Base-by-base conservation (phyloP, 805 yeast species). In the Barnettozyma vustinii region DNA sequence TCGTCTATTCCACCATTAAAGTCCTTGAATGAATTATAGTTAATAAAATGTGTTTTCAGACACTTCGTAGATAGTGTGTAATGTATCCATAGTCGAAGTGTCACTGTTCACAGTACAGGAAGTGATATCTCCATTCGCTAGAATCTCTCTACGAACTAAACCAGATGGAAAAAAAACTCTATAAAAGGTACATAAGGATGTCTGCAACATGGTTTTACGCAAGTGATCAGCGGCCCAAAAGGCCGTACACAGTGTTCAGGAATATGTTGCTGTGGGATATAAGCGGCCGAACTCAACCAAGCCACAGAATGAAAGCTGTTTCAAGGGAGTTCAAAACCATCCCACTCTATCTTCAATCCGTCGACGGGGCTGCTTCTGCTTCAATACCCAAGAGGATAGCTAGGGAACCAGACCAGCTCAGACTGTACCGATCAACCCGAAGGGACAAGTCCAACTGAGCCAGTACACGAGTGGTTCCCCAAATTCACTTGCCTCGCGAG, bases 181-280 rank as follows among this genome's bases (percentile, higher is more conserved):
- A 19, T 37, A 39, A 5, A 21, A 23, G 6, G 9, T 39, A 39
- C 35, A 21, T 40, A 42, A 37, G 27, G 61, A 83, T 92, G 97
- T 92, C 68, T 74, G 96, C 97, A 83, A 89, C 96, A 92, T 91
- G 98, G 98, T 91, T 91, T 87, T 87, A 90, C 98, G 92, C 97
- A 87, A 88, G 82, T 94, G 96, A 84, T 83, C 81, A 92, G 76
- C 63, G 81, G 95, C 82, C 43, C 94, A 72, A 75, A 79, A 75
- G 86, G 81, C 84, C 87, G 80, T 86, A 77, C 96, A 95, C 84
- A 91, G 92, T 81, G 97, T 89, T 78, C 86, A 92, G 98, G 98
- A 92, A 92, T 92, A 92, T 92, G 96, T 92, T 81, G 97, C 96
- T 75, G 72, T 83, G 77, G 68, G 68, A 68, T 71, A 78, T 72